Evolutionary conservation across 2,329 filamentous ascomycete species (phyloP), one percentile per base, ranked within the genome.

Genomic region (Aspergillus japonicus): DNA sequence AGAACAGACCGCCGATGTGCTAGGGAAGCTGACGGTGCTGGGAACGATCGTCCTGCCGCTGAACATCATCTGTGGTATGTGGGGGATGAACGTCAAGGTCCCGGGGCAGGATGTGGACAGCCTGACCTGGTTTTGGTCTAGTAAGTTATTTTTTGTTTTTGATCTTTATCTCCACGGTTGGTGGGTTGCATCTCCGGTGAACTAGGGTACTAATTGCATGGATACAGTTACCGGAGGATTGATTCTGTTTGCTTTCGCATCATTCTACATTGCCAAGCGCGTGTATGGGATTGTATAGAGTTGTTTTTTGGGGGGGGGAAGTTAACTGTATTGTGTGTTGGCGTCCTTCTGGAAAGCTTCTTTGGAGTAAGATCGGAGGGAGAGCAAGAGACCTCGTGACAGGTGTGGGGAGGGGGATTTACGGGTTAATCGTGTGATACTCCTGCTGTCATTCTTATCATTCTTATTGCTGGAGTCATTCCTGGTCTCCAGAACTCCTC

Each of bases 1-100:
- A 74, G 94, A 99, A 75, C 89, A 96, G 78, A 99, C 95, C 1
- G 92, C 92, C 47, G 94, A 99, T 73, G 92, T 97, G 1, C 85
- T 99, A 12, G 93, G 93, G 64, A 96, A 95, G 76, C 84, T 99
- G 61, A 98, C 95, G 0, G 95, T 99, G 1, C 83, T 99, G 1
- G 95, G 95, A 65, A 99, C 95, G 5, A 98, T 99, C 67, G 94
- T 99, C 3, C 81, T 99, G 58, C 95, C 95, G 11, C 96, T 99
- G 93, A 99, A 99, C 74, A 96, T 99, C 73, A 94, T 99, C 70
- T 98, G 95, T 2, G 95, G 95, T 67, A 87, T 98, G 69, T 99
- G 94, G 93, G 95, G 94, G 54, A 98, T 98, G 94, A 99, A 99
- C 81, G 90, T 94, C 39, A 92, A 91, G 82, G 95, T 99, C 0